Evolutionary conservation across 1,284 basidiomycete genomes (phyloP).

Genomic region (Tylopilus orsonianus): DNA sequence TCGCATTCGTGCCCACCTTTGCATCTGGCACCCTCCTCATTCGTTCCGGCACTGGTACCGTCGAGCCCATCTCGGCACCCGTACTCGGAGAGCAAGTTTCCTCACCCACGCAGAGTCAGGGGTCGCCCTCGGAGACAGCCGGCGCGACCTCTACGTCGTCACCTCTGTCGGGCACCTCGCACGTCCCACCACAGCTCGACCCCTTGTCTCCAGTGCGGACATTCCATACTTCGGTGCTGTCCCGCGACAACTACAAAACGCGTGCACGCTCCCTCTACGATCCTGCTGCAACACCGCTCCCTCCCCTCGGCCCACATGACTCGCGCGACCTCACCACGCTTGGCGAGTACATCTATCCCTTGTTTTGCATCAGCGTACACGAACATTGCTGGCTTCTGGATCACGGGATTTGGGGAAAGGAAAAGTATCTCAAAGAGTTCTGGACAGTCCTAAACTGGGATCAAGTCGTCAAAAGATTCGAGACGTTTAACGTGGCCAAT

Average conservation of each 20-base stretch:
- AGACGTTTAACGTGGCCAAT: slow-evolving; percentile 19
- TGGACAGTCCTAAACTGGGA: slow-evolving; percentile 90
- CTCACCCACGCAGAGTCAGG: background rate
- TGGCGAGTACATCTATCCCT: slow-evolving; percentile 67
- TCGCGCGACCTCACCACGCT: slow-evolving; percentile 23
- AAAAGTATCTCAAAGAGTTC: slow-evolving; percentile 86
- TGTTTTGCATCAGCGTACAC: slow-evolving; percentile 85
- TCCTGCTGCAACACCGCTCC: slow-evolving; percentile 28
- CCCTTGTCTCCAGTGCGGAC: slow-evolving; percentile 21
- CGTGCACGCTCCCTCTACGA: slow-evolving; percentile 28
- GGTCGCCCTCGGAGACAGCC: background rate
- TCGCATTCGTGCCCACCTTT: slow-evolving; percentile 82
- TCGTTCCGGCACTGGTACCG: slow-evolving; percentile 44
- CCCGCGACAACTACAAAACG: slow-evolving; percentile 11
- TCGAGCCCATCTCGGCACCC: slow-evolving; percentile 37
- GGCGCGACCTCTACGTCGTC: slow-evolving; percentile 12
- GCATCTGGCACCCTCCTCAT: slow-evolving; percentile 90
- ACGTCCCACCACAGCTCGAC: slow-evolving; percentile 12
- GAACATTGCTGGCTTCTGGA: slow-evolving; percentile 93
- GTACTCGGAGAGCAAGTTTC: slow-evolving; percentile 27
- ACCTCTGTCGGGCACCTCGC: slow-evolving; percentile 19
- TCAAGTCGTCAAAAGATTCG: slow-evolving; percentile 48
- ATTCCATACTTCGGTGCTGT: slow-evolving; percentile 25
- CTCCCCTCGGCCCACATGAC: slow-evolving; percentile 34
- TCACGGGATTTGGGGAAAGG: slow-evolving; percentile 94